phyloP scores from a whole-genome alignment of 345 rosid species.

The Lepidium sativum region DNA sequence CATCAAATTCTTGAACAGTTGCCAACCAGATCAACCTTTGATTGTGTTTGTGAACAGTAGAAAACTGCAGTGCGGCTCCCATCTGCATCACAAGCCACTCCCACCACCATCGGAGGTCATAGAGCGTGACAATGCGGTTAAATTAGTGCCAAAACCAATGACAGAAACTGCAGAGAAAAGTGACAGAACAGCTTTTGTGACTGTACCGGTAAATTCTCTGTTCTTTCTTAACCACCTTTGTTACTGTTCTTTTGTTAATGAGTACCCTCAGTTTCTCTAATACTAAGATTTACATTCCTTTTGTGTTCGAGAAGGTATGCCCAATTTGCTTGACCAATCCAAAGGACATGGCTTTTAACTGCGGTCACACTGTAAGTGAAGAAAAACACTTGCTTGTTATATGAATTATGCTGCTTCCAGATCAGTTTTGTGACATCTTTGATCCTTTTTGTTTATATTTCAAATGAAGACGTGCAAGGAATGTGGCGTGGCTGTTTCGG shows the following conservation, averaged over 20 bases:
- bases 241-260: background rate
- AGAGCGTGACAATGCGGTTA: conserved; percentile 50
- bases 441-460: background rate
- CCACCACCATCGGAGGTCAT: conserved; percentile 71
- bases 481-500: conserved; percentile 44
- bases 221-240: background rate
- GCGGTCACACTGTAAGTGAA: conserved; percentile 78
- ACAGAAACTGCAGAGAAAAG: conserved; percentile 27
- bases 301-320: conserved; percentile 68
- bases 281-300: background rate
- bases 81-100: conserved; percentile 35
- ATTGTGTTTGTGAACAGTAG: conserved; percentile 33
- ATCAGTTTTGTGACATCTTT: background rate
- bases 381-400: background rate
- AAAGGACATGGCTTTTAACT: conserved; percentile 93
- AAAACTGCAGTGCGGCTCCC: conserved; percentile 20
- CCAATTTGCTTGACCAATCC: conserved; percentile 90
- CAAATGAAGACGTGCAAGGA: conserved; percentile 77
- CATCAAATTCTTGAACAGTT: background rate
- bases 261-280: background rate
- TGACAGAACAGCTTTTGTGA: conserved; percentile 28
- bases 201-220: conserved; percentile 33
- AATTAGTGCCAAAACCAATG: conserved; percentile 22
- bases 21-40: background rate
- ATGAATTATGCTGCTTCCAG: background rate